Percentiles rank a stretch among this genome's conserved stretches.
Conservation (phyloP, 1,284 basidiomycete species). For the Malassezia obtusa region DNA sequence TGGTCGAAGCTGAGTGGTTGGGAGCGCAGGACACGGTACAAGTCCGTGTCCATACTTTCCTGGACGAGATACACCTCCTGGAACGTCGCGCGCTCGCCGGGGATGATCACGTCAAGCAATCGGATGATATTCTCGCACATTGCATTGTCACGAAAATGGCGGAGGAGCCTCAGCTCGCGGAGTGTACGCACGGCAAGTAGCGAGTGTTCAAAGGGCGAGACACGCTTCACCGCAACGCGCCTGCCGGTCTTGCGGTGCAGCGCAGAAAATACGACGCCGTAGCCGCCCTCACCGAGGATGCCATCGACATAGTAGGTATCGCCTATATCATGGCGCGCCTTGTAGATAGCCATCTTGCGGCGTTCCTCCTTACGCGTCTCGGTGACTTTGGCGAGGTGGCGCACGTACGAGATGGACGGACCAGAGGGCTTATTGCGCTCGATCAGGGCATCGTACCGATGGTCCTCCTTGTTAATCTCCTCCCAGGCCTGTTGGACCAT, state of each 20-base stretch:
- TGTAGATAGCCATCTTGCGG: constrained; percentile 6
- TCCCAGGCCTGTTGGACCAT: background rate
- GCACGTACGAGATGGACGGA: constrained; percentile 5
- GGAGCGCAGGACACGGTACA: constrained; percentile 76
- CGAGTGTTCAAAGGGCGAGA: constrained; percentile 16
- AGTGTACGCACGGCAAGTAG: constrained; percentile 20
- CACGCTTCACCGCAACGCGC: constrained; percentile 23
- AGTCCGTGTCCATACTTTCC: constrained; percentile 75
- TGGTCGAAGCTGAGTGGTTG: constrained; percentile 56
- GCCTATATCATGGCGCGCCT: constrained; percentile 28
- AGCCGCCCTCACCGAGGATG: constrained; percentile 51
- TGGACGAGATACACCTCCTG: constrained; percentile 50
- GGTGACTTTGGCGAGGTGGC: constrained; percentile 10
- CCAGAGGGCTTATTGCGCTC: background rate
- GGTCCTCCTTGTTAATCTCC: background rate
- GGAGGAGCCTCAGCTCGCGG: constrained; percentile 20
- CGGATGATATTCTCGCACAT: constrained; percentile 24
- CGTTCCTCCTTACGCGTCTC: constrained; percentile 15
- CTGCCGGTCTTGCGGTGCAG: constrained; percentile 47
- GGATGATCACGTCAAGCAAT: constrained; percentile 31
- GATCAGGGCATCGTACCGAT: background rate
- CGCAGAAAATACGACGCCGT: constrained; percentile 50
- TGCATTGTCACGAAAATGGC: constrained; percentile 16
- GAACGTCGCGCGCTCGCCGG: constrained; percentile 21
- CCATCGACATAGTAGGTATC: constrained; percentile 46